Base-by-base conservation (phyloP, 371 early-diverging fungal species). In the Umbelopsis sp. region DNA sequence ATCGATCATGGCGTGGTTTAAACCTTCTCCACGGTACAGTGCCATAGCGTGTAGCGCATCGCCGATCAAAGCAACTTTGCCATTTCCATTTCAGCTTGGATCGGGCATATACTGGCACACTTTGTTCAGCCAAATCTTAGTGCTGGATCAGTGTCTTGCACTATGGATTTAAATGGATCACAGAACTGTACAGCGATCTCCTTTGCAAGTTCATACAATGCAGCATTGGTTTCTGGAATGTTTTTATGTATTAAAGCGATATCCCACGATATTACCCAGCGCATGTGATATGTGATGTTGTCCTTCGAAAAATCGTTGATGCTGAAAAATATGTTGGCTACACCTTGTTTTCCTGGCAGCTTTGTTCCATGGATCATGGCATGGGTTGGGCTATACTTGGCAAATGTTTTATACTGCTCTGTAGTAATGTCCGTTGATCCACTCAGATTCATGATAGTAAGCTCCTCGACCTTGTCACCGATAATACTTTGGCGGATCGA, bases 1-100 rank as follows among this genome's bases (percentile, higher is more conserved):
- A 65, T 80, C 78, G 2, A 74, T 22, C 46, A 80, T 76, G 24
- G 78, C 80, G 65, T 80, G 80, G 18, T 70, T 65, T n/a, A 63
- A 65, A 71, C 76, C 72, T 67, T 76, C 77, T 6, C 74, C 77
- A 2, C 66, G 50, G 37, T 44, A 72, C 37, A 45, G 35, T 9
- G 77, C 72, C 74, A 74, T 70, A 8, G 66, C 18, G 24, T 76
- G 74, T 4, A 64, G 67, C 8, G 74, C 77, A 63, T 76, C 74
- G 32, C 74, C 72, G 11, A 74, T 50, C 1, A 74, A 29, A 12
- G 65, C 32, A 18, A 76, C 70, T 1, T 64, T 62, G 18, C 63
- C 67, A 7, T 46, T 20, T 5, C 53, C 53, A 53, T 53, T 29
- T 35, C 53, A 53, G 32, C 3, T 53, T 7, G 53, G 29, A 29